A percentile compares a stretch with the other conserved stretches of the same genome.
Evolutionary conservation across 208 protist genomes (phyloP).

Genomic region (Naegleria gruberi): DNA sequence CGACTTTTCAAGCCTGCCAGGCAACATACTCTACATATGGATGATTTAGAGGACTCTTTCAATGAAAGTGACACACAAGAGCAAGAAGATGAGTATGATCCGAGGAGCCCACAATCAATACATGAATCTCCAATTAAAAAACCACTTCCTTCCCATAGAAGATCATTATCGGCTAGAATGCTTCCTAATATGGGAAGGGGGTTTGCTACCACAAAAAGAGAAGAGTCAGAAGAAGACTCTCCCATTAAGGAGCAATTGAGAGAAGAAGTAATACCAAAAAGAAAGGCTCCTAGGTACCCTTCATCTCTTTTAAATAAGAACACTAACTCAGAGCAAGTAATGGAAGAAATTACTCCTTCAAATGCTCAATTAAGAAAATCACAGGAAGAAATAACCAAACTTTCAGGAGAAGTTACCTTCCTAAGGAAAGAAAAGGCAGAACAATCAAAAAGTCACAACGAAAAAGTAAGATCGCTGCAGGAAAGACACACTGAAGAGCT

Average conservation of each 20-base stretch:
- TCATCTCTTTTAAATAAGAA: not conserved
- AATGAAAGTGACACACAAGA: not conserved
- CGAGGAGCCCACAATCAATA: not conserved
- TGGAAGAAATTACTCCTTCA: not conserved
- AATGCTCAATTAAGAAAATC: not conserved
- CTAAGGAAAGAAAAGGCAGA: not conserved
- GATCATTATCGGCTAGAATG: not conserved
- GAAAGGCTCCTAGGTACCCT: not conserved
- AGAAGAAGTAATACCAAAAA: not conserved
- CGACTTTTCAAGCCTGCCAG: not conserved
- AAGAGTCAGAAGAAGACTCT: not conserved
- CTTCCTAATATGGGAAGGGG: not conserved
- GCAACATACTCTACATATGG: not conserved
- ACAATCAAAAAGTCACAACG: not conserved
- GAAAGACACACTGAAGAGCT: not conserved
- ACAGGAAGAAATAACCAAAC: not conserved
- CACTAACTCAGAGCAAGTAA: not conserved
- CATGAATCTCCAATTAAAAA: not conserved
- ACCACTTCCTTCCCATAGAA: not conserved
- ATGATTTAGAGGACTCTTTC: not conserved
- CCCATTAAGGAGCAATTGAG: too few species aligned
- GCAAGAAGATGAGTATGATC: not conserved
- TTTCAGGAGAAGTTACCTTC: not conserved
- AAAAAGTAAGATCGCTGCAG: not conserved
- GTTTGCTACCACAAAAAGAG: not conserved